phyloP scores from a whole-genome alignment of 2,329 filamentous ascomycete species.

The Verruconis gallopava region DNA sequence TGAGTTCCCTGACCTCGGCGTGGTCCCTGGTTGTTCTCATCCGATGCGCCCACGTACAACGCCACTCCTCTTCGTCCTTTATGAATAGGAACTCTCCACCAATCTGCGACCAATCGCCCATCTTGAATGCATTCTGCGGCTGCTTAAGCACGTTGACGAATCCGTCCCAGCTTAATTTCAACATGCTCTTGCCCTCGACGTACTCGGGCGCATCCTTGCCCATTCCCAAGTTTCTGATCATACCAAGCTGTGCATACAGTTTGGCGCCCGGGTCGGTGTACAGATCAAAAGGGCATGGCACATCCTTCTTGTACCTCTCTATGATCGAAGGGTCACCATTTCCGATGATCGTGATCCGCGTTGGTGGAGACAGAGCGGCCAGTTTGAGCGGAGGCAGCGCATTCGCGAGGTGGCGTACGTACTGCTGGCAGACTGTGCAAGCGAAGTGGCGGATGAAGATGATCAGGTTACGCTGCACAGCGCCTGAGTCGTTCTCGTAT shows the following conservation, averaged over 20 bases:
- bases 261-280: constrained; percentile 60
- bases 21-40: constrained; percentile 74
- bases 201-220: constrained; percentile 51
- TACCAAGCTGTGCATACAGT: constrained; percentile 54
- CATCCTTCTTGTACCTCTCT: constrained; percentile 48
- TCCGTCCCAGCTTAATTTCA: constrained; percentile 33
- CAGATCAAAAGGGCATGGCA: constrained; percentile 57
- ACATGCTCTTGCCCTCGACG: constrained; percentile 39
- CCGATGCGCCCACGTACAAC: constrained; percentile 65
- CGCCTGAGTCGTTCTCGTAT: constrained; percentile 18
- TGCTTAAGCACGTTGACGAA: constrained; percentile 48
- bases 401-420: constrained; percentile 48
- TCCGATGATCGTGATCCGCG: constrained; percentile 56
- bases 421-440: constrained; percentile 69
- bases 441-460: constrained; percentile 73
- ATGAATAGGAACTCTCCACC: constrained; percentile 74
- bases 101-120: constrained; percentile 54
- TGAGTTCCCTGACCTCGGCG: constrained; percentile 54
- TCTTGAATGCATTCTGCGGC: constrained; percentile 45
- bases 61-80: constrained; percentile 35
- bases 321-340: constrained; percentile 60
- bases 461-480: constrained; percentile 42
- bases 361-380: constrained; percentile 38
- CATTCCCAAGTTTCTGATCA: constrained; percentile 50
- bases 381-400: constrained; percentile 36